Evolutionary conservation across 2,329 filamentous ascomycete species (phyloP).

Genomic region (Davidsoniella eucalypti): DNA sequence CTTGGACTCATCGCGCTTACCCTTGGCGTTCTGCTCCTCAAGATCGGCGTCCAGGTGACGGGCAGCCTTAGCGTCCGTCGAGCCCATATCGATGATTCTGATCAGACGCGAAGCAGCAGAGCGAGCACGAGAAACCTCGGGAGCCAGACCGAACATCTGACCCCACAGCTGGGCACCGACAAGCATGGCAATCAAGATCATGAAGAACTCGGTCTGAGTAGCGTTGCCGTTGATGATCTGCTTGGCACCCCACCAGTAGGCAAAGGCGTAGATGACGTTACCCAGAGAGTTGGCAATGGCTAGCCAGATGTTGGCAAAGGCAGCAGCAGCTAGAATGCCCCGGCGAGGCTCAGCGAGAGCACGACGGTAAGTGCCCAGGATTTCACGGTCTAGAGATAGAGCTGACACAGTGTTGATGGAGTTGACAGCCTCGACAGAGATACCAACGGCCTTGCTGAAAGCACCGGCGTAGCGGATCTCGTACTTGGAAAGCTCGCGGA

Average conservation of each 20-base stretch:
- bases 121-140: conserved; percentile 54
- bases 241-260: conserved; percentile 66
- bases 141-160: conserved; percentile 58
- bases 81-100: conserved; percentile 30
- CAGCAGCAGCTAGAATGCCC: conserved; percentile 33
- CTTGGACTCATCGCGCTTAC: conserved; percentile 22
- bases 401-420: conserved; percentile 47
- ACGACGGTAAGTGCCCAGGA: conserved; percentile 35
- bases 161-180: conserved; percentile 59
- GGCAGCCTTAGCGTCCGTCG: conserved; percentile 12
- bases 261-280: conserved; percentile 56
- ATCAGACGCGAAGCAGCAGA: conserved; percentile 43
- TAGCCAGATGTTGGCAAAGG: conserved; percentile 41
- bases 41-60: conserved; percentile 14
- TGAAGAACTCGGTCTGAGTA: conserved; percentile 53
- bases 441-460: conserved; percentile 44
- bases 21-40: conserved; percentile 14
- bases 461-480: conserved; percentile 47
- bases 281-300: conserved; percentile 43
- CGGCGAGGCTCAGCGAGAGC: conserved; percentile 34
- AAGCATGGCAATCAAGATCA: conserved; percentile 54
- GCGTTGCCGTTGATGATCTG: conserved; percentile 51
- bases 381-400: conserved; percentile 35
- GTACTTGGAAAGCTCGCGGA: conserved; percentile 43
- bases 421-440: conserved; percentile 51